phyloP scores from a whole-genome alignment of 164 flowering plant genomes.

The Cinnamomum micranthum region DNA sequence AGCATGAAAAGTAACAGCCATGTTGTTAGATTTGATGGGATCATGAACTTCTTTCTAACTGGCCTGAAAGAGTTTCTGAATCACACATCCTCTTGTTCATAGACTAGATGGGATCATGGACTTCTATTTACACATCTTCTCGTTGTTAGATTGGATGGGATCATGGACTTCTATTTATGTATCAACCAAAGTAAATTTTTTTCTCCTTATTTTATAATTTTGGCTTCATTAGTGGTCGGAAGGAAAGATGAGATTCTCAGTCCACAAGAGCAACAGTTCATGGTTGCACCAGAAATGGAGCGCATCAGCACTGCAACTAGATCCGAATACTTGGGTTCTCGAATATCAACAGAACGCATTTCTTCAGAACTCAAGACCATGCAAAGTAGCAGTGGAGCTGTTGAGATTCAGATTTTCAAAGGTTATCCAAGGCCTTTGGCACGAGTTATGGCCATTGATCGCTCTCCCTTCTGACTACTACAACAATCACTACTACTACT shows the following conservation, averaged over 20 bases:
- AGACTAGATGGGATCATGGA: too few relatives aligned
- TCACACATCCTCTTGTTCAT: too few relatives aligned
- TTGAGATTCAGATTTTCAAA: conserved; percentile 32
- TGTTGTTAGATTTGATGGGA: too few relatives aligned
- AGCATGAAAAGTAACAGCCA: too few relatives aligned
- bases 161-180: background rate
- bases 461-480: conserved; percentile 4
- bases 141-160: too few relatives aligned
- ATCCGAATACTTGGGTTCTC: conserved; percentile 72
- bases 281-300: conserved; percentile 63
- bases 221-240: conserved; percentile 47
- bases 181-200: background rate
- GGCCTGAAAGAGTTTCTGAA: too few relatives aligned
- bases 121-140: background rate
- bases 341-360: conserved; percentile 48
- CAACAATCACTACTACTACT: background rate
- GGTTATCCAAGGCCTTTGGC: conserved; percentile 26
- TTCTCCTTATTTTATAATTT: conserved; percentile 1
- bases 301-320: conserved; percentile 56
- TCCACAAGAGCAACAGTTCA: conserved; percentile 43
- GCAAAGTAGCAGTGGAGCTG: conserved; percentile 35
- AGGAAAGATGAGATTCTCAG: conserved; percentile 30
- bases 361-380: conserved; percentile 38
- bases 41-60: too few relatives aligned
- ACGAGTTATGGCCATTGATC: conserved; percentile 31